Evolutionary conservation across 1,284 basidiomycete genomes (phyloP).

Genomic region (Boletus semigastroideus): DNA sequence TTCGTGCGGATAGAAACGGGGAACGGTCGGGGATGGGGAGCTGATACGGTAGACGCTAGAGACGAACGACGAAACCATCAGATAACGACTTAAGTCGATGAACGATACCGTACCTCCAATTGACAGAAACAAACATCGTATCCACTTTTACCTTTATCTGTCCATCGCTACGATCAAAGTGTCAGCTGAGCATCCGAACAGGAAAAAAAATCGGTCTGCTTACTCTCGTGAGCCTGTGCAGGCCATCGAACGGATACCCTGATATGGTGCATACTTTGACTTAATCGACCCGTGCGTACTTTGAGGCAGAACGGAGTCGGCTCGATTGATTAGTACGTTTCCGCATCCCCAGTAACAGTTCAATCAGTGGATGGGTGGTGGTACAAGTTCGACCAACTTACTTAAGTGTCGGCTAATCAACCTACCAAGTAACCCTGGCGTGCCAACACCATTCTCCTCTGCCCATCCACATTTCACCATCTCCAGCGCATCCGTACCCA

Average conservation of each 20-base stretch:
- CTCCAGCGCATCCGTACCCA: too few species aligned
- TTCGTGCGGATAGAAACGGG: neutral
- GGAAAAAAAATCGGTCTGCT: neutral
- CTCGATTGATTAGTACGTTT: too few species aligned
- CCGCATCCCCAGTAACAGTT: too few species aligned
- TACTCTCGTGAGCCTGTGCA: slow-evolving; percentile 26
- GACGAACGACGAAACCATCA: neutral
- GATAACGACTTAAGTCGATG: neutral
- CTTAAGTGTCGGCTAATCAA: too few species aligned
- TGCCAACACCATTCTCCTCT: too few species aligned
- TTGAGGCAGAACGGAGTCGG: too few species aligned
- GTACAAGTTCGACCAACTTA: too few species aligned
- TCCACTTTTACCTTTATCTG: slow-evolving; percentile 12
- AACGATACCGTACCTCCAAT: slow-evolving; percentile 22
- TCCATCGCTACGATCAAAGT: slow-evolving; percentile 19
- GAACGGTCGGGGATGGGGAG: slow-evolving; percentile 19
- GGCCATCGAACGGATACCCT: slow-evolving; percentile 29
- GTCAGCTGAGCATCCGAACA: neutral
- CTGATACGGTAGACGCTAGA: slow-evolving; percentile 27
- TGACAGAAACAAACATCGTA: slow-evolving; percentile 25
- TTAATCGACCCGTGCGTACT: too few species aligned
- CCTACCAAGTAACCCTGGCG: too few species aligned
- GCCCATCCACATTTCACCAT: too few species aligned
- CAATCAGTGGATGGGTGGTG: too few species aligned
- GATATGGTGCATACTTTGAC: slow-evolving; percentile 27